Conservation (phyloP, 495 filamentous ascomycete species). For the Neurospora hispaniola region DNA sequence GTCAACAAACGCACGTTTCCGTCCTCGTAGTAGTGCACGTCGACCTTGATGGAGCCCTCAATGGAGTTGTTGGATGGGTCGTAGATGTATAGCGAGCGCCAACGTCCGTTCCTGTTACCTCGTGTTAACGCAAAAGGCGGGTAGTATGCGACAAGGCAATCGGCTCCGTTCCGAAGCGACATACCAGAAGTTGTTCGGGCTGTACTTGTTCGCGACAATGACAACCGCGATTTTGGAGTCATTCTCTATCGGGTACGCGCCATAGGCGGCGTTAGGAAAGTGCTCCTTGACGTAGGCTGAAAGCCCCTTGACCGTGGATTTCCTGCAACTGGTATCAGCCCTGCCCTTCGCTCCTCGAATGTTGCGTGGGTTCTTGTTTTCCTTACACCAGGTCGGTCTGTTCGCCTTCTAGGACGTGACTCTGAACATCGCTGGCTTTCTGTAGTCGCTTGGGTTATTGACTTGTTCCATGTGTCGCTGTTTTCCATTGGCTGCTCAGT, state of each 20-base stretch:
- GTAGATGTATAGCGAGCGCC: constrained; percentile 81
- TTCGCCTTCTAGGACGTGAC: constrained; percentile 66
- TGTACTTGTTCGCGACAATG: constrained; percentile 91
- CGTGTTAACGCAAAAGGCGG: not conserved
- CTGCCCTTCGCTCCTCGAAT: not conserved
- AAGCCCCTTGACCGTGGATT: constrained; percentile 71
- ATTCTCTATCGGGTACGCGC: constrained; percentile 68
- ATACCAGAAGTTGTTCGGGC: constrained; percentile 93
- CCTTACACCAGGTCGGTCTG: constrained; percentile 71
- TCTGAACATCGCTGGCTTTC: constrained; percentile 77
- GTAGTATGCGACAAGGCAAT: not conserved
- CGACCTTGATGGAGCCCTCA: constrained; percentile 61
- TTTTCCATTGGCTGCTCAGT: not conserved
- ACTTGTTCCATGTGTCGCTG: not conserved
- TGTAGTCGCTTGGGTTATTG: constrained; percentile 22
- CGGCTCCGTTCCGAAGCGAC: not conserved
- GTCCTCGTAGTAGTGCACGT: constrained; percentile 99
- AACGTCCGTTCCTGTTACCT: constrained; percentile 74
- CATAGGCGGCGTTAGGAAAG: constrained; percentile 70
- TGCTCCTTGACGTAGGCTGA: constrained; percentile 76
- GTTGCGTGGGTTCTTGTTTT: not conserved
- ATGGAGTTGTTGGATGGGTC: constrained; percentile 51
- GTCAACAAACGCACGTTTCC: constrained; percentile 91
- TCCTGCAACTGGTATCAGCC: constrained; percentile 32
- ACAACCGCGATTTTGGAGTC: constrained; percentile 69